Evolutionary conservation across 75 land plant species (phyloP), one percentile per base, ranked within the genome.

Genomic region (Isoetes taiwanensis): DNA sequence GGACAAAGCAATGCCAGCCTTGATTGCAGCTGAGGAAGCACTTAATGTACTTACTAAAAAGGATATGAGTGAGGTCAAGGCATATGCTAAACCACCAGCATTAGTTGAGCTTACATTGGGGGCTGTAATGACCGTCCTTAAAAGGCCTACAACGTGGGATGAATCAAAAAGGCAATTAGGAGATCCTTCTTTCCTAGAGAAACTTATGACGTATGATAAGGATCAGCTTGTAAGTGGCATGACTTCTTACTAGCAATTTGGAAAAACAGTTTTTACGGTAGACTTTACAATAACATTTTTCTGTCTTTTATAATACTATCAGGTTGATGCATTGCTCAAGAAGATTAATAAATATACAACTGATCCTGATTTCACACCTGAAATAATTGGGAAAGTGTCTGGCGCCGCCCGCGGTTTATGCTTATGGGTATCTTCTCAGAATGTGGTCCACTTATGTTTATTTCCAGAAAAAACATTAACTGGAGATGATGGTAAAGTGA

Each of bases 51-150:
- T 67, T 1, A 67, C 70, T 0, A 67, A 67, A 28, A 67, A 67
- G 43, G 70, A 67, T 60, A n/a, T 67, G 29, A 59, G 64, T 43
- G 70, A 67, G 24, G 70, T 67, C 1, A 67, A 67, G 64, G 70
- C 70, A 17, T 67, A 67, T 52, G 70, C 70, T 1, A 67, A 67
- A 33, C 70, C 70, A 35, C 70, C 70, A 2, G 70, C 70, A 1
- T 38, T 67, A 16, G 70, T 67, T 17, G 70, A 59, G n/a, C 34
- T 67, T 56, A 67, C 70, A 23, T 28, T 67, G n/a, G 38, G 39
- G 27, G 70, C 70, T 20, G 70, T 67, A 6, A 67, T 67, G 70
- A 67, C 70, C 12, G 70, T 67, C 9, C 64, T 67, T 3, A 59
- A 52, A 34, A 42, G 56, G n/a, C 64, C 70, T 2, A 56, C 70